Evolutionary conservation across 306 rosid species (phyloP).

Genomic region (Clitoria ternatea): DNA sequence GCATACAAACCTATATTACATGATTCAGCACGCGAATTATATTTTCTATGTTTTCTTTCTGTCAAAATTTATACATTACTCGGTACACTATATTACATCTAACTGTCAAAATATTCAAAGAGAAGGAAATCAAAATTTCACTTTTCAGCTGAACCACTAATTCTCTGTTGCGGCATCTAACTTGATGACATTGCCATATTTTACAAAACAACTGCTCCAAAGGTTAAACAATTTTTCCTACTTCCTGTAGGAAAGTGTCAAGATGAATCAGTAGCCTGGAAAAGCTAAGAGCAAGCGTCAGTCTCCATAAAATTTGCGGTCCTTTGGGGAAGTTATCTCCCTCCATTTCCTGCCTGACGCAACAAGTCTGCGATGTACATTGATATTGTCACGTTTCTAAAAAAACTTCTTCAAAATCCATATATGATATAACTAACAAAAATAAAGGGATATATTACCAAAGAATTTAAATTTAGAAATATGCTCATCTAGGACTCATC

Average conservation of each 20-base stretch:
- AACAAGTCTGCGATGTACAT: constrained; percentile 63
- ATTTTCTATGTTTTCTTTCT: constrained; percentile 7
- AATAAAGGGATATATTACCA: background rate
- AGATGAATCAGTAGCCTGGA: constrained; percentile 35
- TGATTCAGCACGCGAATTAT: background rate
- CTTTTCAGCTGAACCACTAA: constrained; percentile 17
- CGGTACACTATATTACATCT: constrained; percentile 27
- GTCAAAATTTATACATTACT: constrained; percentile 28
- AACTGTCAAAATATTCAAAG: constrained; percentile 12
- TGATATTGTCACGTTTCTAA: constrained; percentile 16
- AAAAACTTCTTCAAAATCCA: constrained; percentile 14
- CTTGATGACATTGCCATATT: constrained; percentile 32
- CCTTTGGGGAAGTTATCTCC: constrained; percentile 55
- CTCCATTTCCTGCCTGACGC: constrained; percentile 70
- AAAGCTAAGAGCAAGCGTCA: constrained; percentile 22
- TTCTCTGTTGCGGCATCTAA: constrained; percentile 26
- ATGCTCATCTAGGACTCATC: background rate
- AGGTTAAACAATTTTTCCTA: constrained; percentile 32
- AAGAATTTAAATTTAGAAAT: background rate
- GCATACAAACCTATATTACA: background rate
- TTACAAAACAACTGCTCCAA: constrained; percentile 29
- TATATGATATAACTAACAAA: background rate
- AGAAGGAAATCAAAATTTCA: constrained; percentile 14
- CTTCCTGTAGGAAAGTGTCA: constrained; percentile 26
- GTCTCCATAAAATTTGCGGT: constrained; percentile 38